These are phyloP conservation scores for Priceomyces carsonii DNA, from an alignment of 805 yeast genomes.

Conservation along the genomic window DNA sequence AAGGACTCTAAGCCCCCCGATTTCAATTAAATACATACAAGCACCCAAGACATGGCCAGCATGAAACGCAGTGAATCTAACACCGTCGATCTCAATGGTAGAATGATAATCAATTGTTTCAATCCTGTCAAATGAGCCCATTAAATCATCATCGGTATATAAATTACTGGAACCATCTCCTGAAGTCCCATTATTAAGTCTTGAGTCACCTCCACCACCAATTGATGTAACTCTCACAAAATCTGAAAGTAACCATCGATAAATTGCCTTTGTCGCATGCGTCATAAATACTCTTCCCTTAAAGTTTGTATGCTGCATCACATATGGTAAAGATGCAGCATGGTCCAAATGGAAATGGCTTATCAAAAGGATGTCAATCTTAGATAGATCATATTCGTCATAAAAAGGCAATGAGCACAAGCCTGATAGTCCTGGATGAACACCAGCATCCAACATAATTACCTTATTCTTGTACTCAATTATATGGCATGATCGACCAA, in stretches of 20 bases:
- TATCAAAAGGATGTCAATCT: constrained; percentile 80
- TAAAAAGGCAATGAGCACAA: constrained; percentile 90
- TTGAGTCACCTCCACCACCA: constrained; percentile 47
- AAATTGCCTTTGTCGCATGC: constrained; percentile 97
- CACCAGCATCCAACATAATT: constrained; percentile 96
- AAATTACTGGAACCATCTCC: constrained; percentile 45
- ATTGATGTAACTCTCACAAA: constrained; percentile 85
- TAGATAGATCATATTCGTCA: constrained; percentile 90
- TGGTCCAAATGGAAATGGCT: constrained; percentile 98
- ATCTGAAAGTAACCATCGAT: constrained; percentile 92
- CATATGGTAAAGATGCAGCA: constrained; percentile 96
- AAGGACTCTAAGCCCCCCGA: constrained; percentile 84
- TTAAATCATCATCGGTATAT: constrained; percentile 88
- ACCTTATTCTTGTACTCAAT: constrained; percentile 91
- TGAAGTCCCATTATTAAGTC: constrained; percentile 13
- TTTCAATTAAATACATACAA: constrained; percentile 94
- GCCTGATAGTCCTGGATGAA: constrained; percentile 94
- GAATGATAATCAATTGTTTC: constrained; percentile 96
- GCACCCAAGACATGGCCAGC: constrained; percentile 99
- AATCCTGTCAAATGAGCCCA: constrained; percentile 82
- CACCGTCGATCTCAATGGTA: constrained; percentile 91
- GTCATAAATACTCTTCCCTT: constrained; percentile 98
- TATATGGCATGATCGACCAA: constrained; percentile 94
- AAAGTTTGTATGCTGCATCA: constrained; percentile 94
- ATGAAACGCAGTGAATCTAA: constrained; percentile 94